phyloP scores from a whole-genome alignment of 768 basidiomycete genomes.

The Collybia sordida region DNA sequence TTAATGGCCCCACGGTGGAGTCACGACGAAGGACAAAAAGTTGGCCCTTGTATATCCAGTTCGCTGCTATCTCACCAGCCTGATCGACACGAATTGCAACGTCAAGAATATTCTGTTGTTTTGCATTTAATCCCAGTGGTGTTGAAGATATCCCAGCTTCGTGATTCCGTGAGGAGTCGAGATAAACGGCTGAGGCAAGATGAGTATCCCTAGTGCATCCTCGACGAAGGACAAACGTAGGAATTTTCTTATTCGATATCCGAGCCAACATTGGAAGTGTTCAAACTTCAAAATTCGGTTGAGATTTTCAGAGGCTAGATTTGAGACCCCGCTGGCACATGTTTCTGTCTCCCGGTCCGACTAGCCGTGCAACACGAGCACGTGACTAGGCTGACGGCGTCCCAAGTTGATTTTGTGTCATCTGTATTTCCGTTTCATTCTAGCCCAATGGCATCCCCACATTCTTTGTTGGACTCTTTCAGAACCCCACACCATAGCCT shows the following conservation, averaged over 20 bases:
- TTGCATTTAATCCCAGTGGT: constrained; percentile 47
- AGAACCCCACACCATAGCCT: constrained; percentile 1
- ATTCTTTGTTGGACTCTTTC: constrained; percentile 7
- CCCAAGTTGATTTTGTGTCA: constrained; percentile 1
- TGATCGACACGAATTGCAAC: constrained; percentile 88
- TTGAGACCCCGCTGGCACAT: too few relatives aligned
- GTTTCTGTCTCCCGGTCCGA: too few relatives aligned
- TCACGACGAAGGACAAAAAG: constrained; percentile 69
- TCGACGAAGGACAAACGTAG: too few relatives aligned
- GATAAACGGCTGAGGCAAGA: constrained; percentile 50
- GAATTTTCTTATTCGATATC: too few relatives aligned
- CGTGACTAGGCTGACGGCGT: constrained; percentile 11
- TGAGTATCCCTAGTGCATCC: too few relatives aligned
- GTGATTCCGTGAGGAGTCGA: constrained; percentile 29
- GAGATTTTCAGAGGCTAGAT: too few relatives aligned
- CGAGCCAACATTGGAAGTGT: too few relatives aligned
- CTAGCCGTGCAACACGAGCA: constrained; percentile 15
- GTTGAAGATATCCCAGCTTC: constrained; percentile 51
- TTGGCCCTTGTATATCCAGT: constrained; percentile 94
- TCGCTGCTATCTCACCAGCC: constrained; percentile 93
- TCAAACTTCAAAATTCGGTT: too few relatives aligned
- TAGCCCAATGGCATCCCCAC: constrained; percentile 13
- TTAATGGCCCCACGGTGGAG: constrained; percentile 53
- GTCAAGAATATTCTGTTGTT: constrained; percentile 54
- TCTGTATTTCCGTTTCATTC: neutral